Evolutionary conservation across 805 yeast species (phyloP), one percentile per base, ranked within the genome.

Genomic region (Isabelozyma gotoi): DNA sequence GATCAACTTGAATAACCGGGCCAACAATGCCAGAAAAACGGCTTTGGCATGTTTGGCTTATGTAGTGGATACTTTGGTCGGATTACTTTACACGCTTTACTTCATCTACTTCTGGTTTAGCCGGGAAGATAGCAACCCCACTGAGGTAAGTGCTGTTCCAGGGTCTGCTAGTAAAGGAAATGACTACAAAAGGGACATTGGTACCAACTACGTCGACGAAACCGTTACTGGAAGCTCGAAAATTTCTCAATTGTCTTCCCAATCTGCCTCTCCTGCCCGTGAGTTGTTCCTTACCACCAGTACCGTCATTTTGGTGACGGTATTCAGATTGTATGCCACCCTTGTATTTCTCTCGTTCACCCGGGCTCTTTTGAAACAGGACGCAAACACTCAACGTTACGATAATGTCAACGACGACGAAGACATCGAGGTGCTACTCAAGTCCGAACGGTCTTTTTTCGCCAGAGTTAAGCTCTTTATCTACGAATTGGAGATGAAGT

Each of bases 81-180:
- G 88, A 19, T 62, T 81, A 19, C 63, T 85, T 3, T 90, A 85
- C 63, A 87, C 96, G 16, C 50, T 84, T 4, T 85, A 82, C 64
- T 91, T 92, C 59, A 76, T 84, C 5, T 75, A 77, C 41, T 76
- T 80, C 47, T 92, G 97, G 97, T 85, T 89, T 56, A 62, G 68
- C 45, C 52, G 59, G 3, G 80, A 76, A 45, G 81, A 74, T 40
- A 62, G 59, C 19, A 54, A 53, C 15, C 57, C 60, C 6, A 44
- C 46, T 14, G 11, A 41, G n/a, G n/a, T n/a, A n/a, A n/a, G n/a
- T n/a, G 20, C 21, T 5, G 42, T 38, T 2, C 35, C 48, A 7
- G 44, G 34, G 1, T 10, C 14, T 12, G 20, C 10, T 19, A 14
- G 12, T 11, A 8, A 7, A 24, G 14, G 31, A 24, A n/a, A 36